Evolutionary conservation across 805 yeast genomes (phyloP).

Genomic region (Suhomyces canberraensis): DNA sequence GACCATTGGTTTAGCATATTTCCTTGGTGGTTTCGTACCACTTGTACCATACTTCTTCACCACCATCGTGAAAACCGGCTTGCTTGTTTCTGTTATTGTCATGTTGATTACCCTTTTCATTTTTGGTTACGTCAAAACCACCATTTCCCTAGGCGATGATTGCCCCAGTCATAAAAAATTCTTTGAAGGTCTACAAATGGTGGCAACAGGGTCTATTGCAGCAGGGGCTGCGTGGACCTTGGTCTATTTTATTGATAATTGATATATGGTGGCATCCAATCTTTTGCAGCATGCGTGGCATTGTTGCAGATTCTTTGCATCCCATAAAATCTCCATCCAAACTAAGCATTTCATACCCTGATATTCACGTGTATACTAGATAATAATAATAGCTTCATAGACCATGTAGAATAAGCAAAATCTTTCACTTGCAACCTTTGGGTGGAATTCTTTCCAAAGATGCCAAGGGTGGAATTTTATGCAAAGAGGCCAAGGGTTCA

Average conservation of each 20-base stretch:
- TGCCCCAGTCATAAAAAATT: slow-evolving; percentile 58
- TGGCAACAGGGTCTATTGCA: slow-evolving; percentile 92
- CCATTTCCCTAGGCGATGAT: slow-evolving; percentile 78
- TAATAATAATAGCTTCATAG: slow-evolving; percentile 1
- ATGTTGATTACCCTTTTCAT: slow-evolving; percentile 83
- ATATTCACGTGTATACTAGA: slow-evolving; percentile 1
- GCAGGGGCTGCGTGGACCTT: slow-evolving; percentile 96
- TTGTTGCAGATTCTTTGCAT: not conserved
- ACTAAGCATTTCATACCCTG: not conserved
- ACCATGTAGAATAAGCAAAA: no score
- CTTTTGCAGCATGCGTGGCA: not conserved
- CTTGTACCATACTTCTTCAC: slow-evolving; percentile 88
- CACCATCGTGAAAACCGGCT: slow-evolving; percentile 69
- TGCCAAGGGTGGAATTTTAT: no score
- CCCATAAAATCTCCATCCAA: not conserved
- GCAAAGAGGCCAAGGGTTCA: no score
- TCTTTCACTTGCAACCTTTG: not conserved
- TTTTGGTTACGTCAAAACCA: slow-evolving; percentile 84
- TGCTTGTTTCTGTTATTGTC: slow-evolving; percentile 67
- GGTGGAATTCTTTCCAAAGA: no score
- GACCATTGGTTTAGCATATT: slow-evolving; percentile 86
- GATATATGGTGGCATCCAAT: not conserved
- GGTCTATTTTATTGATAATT: slow-evolving; percentile 68
- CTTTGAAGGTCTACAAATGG: slow-evolving; percentile 86
- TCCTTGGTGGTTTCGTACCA: slow-evolving; percentile 91